Conservation (phyloP, 495 filamentous ascomycete species). For the Penicillium lividum region DNA sequence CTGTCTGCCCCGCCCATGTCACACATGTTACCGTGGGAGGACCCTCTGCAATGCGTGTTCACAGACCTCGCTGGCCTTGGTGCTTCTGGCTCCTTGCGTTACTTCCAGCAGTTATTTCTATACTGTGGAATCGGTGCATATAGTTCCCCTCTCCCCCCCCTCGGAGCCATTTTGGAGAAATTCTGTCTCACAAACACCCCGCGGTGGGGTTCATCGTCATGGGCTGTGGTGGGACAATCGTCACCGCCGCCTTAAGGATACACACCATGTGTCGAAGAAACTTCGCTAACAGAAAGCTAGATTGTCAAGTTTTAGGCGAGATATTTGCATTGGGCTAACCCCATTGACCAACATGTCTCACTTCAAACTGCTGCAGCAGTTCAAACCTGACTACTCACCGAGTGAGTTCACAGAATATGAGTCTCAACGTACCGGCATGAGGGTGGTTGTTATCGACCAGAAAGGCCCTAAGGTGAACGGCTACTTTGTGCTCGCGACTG, state of each 20-base stretch:
- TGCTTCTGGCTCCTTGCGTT: constrained; percentile 5
- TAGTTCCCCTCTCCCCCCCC: background rate
- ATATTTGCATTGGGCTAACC: constrained; percentile 23
- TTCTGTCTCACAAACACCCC: constrained; percentile 3
- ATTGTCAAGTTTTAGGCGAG: constrained; percentile 24
- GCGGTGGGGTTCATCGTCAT: background rate
- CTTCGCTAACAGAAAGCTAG: constrained; percentile 22
- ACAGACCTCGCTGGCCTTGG: constrained; percentile 7
- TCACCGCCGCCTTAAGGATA: background rate
- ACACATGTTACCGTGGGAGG: constrained; percentile 15
- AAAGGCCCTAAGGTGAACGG: constrained; percentile 92
- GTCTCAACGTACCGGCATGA: constrained; percentile 86
- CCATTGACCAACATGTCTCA: constrained; percentile 50
- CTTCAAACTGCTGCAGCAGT: constrained; percentile 82
- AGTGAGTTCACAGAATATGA: constrained; percentile 85
- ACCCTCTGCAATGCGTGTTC: constrained; percentile 11
- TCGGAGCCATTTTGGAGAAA: background rate
- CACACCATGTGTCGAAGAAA: constrained; percentile 1
- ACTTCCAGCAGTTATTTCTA: background rate
- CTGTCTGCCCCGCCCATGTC: constrained; percentile 22
- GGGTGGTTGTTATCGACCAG: constrained; percentile 85
- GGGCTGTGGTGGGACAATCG: constrained; percentile 1
- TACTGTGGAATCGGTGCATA: constrained; percentile 22
- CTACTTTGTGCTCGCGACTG: constrained; percentile 93
- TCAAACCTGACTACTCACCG: constrained; percentile 85